Evolutionary conservation across 2,329 filamentous ascomycete genomes (phyloP).

Genomic region (Fusarium camptoceras): DNA sequence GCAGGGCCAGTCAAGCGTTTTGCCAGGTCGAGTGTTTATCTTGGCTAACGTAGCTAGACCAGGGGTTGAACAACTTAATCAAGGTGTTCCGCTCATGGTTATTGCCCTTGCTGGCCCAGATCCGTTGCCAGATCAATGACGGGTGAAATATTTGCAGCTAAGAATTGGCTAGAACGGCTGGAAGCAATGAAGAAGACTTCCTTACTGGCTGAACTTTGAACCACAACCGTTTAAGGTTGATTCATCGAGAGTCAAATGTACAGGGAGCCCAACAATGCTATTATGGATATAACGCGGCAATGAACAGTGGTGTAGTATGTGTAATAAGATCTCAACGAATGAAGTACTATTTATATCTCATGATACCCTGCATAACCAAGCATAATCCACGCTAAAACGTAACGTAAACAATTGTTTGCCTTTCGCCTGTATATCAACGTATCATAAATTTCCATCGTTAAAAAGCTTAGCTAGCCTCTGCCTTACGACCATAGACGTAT

Average conservation of each 20-base stretch:
- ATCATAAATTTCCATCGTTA: accelerated
- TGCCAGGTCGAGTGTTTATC: not conserved
- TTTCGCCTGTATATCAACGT: not conserved
- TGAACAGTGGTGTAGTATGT: no score
- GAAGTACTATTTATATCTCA: not conserved
- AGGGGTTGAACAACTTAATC: not conserved
- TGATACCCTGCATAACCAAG: not conserved
- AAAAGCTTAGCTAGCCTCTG: not conserved
- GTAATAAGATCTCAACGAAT: not conserved
- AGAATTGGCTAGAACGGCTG: no score
- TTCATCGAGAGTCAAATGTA: no score
- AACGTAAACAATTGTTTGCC: not conserved
- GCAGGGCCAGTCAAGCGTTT: not conserved
- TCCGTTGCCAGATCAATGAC: no score
- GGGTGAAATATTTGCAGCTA: no score
- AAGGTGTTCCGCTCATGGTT: no score
- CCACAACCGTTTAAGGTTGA: no score
- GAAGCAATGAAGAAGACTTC: no score
- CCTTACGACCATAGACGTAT: constrained; percentile 38
- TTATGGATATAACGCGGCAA: no score
- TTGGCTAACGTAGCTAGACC: not conserved
- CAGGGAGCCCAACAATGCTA: no score
- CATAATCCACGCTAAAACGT: not conserved
- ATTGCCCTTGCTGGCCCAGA: no score
- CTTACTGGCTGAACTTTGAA: no score